Evolutionary conservation across 495 filamentous ascomycete genomes (phyloP).

Genomic region (Aspergillus affinis): DNA sequence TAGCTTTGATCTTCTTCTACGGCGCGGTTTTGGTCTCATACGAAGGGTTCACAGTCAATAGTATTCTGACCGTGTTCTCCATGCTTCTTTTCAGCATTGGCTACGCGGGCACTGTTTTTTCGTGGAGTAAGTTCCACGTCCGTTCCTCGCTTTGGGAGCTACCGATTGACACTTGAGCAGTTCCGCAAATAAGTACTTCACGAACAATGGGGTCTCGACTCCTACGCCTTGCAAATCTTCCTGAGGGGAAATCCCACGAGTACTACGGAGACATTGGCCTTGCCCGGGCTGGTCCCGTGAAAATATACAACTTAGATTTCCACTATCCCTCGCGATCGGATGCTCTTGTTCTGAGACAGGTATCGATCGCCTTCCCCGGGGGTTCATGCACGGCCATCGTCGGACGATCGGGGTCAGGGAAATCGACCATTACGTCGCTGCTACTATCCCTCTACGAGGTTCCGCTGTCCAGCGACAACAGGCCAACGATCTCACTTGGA

Average conservation of each 20-base stretch:
- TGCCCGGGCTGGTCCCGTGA: constrained; percentile 57
- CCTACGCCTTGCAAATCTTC: constrained; percentile 67
- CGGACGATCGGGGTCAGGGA: constrained; percentile 81
- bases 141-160: neutral
- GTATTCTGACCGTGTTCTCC: constrained; percentile 74
- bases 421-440: constrained; percentile 79
- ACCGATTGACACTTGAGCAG: constrained; percentile 25
- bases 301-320: constrained; percentile 61
- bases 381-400: constrained; percentile 73
- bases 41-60: constrained; percentile 45
- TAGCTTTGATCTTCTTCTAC: constrained; percentile 82
- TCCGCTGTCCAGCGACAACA: constrained; percentile 21
- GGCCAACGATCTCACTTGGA: constrained; percentile 53
- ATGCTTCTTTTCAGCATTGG: constrained; percentile 78
- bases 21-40: constrained; percentile 61
- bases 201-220: constrained; percentile 71
- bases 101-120: constrained; percentile 66
- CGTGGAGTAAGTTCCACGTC: constrained; percentile 48
- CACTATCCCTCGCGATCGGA: constrained; percentile 62
- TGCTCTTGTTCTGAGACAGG: constrained; percentile 52
- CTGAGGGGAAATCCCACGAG: constrained; percentile 57
- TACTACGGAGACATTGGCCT: constrained; percentile 46
- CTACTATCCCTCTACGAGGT: constrained; percentile 65
- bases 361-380: constrained; percentile 59
- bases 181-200: constrained; percentile 78